Evolutionary conservation across 228 moss, liverwort and hornwort genomes (phyloP), one percentile per base, ranked within the genome.

Genomic region (Sphagnum fallax): DNA sequence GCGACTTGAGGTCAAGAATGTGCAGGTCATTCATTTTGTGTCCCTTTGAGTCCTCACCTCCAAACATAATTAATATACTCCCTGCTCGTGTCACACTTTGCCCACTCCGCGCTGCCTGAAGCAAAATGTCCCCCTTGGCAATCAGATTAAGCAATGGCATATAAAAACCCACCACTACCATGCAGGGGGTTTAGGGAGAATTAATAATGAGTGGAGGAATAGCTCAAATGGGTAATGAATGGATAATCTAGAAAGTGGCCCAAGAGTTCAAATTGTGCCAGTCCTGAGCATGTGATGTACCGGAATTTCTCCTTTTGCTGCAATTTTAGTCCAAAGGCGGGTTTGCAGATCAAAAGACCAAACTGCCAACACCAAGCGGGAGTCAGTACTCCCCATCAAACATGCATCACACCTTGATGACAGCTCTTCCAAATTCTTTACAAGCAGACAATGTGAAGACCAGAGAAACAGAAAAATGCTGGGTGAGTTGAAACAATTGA

Each of bases 321-420:
- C 78, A 50, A 98, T 86, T 68, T 77, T 84, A 6, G 88, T 98
- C 98, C 98, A 98, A 66, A 85, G 85, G 74, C 90, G 92, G 55
- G 87, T 82, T 78, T 98, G 94, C 61, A 93, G 72, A 81, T 98
- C 98, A 73, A 98, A 98, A 50, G 98, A 98, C 98, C 98, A 98
- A 11, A 94, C 98, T 98, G 90, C 75, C 57, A 16, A 5, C 63
- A 11, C 52, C 14, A 66, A 66, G 32, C 13, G 4, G 15, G 10
- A 64, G 64, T 58, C 4, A 55, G 11, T 14, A 53, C 32, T 32
- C 32, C 32, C 32, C 32, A 32, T 32, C 49, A 50, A 57, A n/a
- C 0, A 65, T 16, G 10, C 13, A 4, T 13, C 52, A 66, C 12
- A 53, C 64, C 47, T 48, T 2, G 15, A 32, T 52, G n/a, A 47